These are phyloP conservation scores for Pseudocercospora fijiensis DNA, from an alignment of 2,329 filamentous ascomycete species.

Conservation along the genomic window DNA sequence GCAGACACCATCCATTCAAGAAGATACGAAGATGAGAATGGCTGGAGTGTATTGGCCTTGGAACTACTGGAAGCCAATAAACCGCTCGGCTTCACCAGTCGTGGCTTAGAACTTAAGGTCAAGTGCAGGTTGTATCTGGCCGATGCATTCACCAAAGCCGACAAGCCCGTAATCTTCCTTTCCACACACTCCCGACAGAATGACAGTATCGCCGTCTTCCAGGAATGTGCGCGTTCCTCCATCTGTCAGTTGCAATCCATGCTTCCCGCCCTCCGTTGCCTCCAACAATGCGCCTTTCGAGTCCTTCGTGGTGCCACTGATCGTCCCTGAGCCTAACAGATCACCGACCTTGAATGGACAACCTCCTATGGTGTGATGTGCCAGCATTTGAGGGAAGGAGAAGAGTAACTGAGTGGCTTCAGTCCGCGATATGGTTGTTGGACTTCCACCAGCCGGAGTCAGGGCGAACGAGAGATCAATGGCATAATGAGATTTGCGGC, in stretches of 20 bases:
- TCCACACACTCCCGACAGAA: slow-evolving; percentile 65
- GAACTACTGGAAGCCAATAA: too few species aligned
- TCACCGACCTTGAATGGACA: slow-evolving; percentile 74
- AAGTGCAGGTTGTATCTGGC: slow-evolving; percentile 55
- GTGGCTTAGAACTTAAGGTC: slow-evolving; percentile 18
- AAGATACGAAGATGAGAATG: background rate
- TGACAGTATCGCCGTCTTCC: slow-evolving; percentile 70
- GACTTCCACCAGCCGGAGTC: slow-evolving; percentile 47
- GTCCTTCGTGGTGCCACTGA: slow-evolving; percentile 61
- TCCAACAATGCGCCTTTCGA: slow-evolving; percentile 70
- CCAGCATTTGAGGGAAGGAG: slow-evolving; percentile 80
- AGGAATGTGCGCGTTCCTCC: slow-evolving; percentile 70
- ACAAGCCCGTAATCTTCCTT: slow-evolving; percentile 63
- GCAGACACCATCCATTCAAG: background rate
- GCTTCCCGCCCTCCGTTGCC: slow-evolving; percentile 68
- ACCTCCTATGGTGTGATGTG: slow-evolving; percentile 74
- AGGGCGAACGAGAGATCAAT: slow-evolving; percentile 68
- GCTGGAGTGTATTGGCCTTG: too few species aligned
- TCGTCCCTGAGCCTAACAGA: slow-evolving; percentile 75
- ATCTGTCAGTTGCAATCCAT: slow-evolving; percentile 58
- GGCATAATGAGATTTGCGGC: slow-evolving; percentile 62
- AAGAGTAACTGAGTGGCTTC: slow-evolving; percentile 70
- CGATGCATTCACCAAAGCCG: slow-evolving; percentile 73
- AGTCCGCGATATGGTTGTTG: slow-evolving; percentile 54
- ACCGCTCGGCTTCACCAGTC: background rate